Evolutionary conservation across 345 rosid species (phyloP).

Genomic region (Brassica carinata): DNA sequence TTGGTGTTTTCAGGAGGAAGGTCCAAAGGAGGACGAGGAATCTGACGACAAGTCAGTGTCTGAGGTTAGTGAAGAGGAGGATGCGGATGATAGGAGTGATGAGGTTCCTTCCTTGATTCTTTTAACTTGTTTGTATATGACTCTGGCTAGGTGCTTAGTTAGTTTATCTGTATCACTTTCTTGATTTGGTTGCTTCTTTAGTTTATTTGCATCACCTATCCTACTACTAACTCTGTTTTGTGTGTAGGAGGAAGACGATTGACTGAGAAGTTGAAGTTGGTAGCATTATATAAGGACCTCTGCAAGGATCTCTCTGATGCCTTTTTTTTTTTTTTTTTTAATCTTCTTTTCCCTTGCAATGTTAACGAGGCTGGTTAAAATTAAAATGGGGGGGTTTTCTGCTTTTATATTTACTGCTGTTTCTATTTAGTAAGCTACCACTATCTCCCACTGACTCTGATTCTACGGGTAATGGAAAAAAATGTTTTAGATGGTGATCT

Average conservation of each 20-base stretch:
- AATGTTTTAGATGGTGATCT: conserved; percentile 27
- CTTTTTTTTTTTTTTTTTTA: neutral
- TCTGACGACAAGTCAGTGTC: conserved; percentile 96
- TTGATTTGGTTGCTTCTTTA: neutral
- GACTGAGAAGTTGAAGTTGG: conserved; percentile 56
- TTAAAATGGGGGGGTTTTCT: neutral
- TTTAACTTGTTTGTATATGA: neutral
- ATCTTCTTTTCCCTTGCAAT: neutral
- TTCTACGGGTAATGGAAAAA: conserved; percentile 30
- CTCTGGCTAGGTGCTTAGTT: neutral
- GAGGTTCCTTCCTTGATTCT: conserved; percentile 49
- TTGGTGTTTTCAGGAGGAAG: conserved; percentile 63
- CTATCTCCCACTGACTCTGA: conserved; percentile 34
- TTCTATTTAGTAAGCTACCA: conserved; percentile 28
- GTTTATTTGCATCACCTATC: neutral
- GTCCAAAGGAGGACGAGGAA: conserved; percentile 72
- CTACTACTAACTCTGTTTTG: neutral
- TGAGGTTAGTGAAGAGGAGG: conserved; percentile 83
- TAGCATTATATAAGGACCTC: conserved; percentile 34
- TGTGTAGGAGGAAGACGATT: conserved; percentile 63
- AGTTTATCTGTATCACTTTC: neutral
- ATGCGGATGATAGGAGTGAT: conserved; percentile 55
- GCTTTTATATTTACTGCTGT: neutral
- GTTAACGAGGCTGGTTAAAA: conserved; percentile 24
- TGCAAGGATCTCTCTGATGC: conserved; percentile 28